Evolutionary conservation across 495 filamentous ascomycete species (phyloP), one percentile per base, ranked within the genome.

Genomic region (Poronia punctata): DNA sequence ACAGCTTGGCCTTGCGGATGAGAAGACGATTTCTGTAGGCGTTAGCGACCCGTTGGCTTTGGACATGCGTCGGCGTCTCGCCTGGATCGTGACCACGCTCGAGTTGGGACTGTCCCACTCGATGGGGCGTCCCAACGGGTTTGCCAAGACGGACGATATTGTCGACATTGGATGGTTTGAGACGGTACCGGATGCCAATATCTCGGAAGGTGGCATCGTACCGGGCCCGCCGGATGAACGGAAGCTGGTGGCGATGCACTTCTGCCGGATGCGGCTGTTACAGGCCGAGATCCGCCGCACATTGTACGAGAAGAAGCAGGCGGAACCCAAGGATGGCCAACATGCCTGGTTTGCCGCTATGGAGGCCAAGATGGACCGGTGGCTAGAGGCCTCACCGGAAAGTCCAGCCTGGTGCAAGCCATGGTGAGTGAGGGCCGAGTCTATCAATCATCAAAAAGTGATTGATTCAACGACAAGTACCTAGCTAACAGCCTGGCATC

Each of bases 181-280:
- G 43, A 65, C 79, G 1, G 76, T 85, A 19, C 78, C 86, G 41
- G 90, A 97, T 61, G 68, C 76, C 21, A 78, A 81, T 55, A 94
- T 97, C 49, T 86, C 80, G 2, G 64, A 74, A n/a, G 67, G 79
- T n/a, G 88, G 84, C 7, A 80, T 95, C 32, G 61, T 72, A 12
- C 74, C 77, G 1, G 85, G 76, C 1, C 80, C 75, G 16, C 73
- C 73, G 1, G 80, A 82, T 17, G 64, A 86, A 32, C 82, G 79
- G 59, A 97, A 97, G 61, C 73, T 84, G 48, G 79, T 94, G 14
- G 79, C 85, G 7, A 88, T 95, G 42, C 89, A 97, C 60, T 93
- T 92, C 49, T 87, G 86, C 62, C 84, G 83, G 53, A 95, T 97
- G 89, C 76, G 86, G 39, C 61, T 92, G 21, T 62, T 92, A 5